Percentiles rank a stretch among this genome's conserved stretches.
phyloP scores from a whole-genome alignment of 169 alveolate species.

The Cryptosporidium sp. region DNA sequence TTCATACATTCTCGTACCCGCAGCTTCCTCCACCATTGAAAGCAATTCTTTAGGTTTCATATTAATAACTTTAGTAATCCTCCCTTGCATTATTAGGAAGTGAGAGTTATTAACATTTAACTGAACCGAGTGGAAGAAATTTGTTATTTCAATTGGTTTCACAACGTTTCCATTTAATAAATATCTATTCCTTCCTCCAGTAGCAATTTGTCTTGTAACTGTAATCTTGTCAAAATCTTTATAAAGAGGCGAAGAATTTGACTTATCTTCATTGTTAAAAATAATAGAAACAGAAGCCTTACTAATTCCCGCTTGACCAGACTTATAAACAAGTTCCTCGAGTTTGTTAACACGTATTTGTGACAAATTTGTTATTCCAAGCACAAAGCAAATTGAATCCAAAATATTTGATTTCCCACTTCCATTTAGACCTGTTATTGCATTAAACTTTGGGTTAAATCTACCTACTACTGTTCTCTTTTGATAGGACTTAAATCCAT shows the following conservation, averaged over 20 bases:
- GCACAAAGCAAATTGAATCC: constrained; percentile 97
- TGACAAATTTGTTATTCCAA: constrained; percentile 91
- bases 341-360: constrained; percentile 93
- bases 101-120: constrained; percentile 98
- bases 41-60: constrained; percentile 97
- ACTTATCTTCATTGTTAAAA: constrained; percentile 90
- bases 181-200: constrained; percentile 95
- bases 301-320: constrained; percentile 98
- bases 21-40: constrained; percentile 97
- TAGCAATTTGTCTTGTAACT: constrained; percentile 92
- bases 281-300: constrained; percentile 97
- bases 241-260: constrained; percentile 88
- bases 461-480: constrained; percentile 89
- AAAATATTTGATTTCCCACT: constrained; percentile 98
- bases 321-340: constrained; percentile 97
- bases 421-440: constrained; percentile 99
- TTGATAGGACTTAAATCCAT: constrained; percentile 74
- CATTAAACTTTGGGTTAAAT: constrained; percentile 97
- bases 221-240: constrained; percentile 88
- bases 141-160: constrained; percentile 92
- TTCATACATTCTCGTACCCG: constrained; percentile 97
- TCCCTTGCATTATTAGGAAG: constrained; percentile 98
- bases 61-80: constrained; percentile 96
- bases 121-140: constrained; percentile 93
- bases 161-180: constrained; percentile 95